Percentiles rank a stretch among this genome's conserved stretches.
phyloP scores from a whole-genome alignment of 2,329 filamentous ascomycete genomes.

The Shiraia sp. region DNA sequence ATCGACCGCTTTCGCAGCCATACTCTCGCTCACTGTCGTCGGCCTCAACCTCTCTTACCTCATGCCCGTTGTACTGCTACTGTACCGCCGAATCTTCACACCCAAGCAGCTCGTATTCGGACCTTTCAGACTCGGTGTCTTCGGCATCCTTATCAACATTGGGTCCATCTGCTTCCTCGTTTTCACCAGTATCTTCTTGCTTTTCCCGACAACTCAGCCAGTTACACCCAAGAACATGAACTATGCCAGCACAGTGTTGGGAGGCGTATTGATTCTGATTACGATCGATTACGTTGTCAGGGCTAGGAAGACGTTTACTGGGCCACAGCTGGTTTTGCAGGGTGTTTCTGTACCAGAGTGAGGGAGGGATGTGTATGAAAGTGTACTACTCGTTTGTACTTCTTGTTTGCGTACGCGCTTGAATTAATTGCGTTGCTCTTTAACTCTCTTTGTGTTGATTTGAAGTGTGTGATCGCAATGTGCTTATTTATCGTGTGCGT shows the following conservation, averaged over 20 bases:
- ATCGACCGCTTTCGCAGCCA: background rate
- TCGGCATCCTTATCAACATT: background rate
- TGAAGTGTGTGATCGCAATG: no score
- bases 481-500: no score
- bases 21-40: background rate
- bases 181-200: constrained; percentile 1
- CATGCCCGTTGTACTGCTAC: background rate
- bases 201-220: background rate
- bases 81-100: background rate
- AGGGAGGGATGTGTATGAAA: background rate
- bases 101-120: background rate
- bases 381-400: no score
- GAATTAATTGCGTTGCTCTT: no score
- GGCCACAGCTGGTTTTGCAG: background rate
- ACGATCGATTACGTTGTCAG: background rate
- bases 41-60: constrained; percentile 1
- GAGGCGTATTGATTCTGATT: background rate
- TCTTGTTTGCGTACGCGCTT: background rate
- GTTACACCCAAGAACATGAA: constrained; percentile 1
- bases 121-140: background rate
- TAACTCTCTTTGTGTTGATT: no score
- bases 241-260: background rate
- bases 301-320: background rate
- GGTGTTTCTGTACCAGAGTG: background rate
- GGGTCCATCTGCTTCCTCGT: background rate